phyloP scores from a whole-genome alignment of 306 rosid species.

The Cucurbita argyrosperma region DNA sequence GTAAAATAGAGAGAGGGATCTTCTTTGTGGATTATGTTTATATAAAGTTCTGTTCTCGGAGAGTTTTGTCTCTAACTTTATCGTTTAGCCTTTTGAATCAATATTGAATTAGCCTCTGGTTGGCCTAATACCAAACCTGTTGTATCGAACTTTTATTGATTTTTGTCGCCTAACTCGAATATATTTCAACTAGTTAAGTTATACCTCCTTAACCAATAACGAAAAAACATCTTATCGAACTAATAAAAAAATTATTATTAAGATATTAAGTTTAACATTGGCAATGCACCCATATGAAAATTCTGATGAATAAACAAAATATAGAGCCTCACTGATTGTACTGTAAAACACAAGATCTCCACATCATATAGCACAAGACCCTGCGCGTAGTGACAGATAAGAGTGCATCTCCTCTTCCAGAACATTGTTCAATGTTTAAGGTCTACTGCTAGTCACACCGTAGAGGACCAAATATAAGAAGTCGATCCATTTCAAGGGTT shows the following conservation, averaged over 20 bases:
- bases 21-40: not conserved
- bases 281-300: not conserved
- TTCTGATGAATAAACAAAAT: no score
- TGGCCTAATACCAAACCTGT: no score
- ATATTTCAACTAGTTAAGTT: no score
- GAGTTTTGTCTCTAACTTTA: no score
- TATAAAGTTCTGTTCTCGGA: not conserved
- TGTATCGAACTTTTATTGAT: no score
- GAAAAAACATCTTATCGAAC: no score
- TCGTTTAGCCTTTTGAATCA: no score
- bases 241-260: no score
- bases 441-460: not conserved
- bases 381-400: not conserved
- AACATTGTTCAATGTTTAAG: not conserved
- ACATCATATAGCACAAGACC: not conserved
- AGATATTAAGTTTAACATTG: not conserved
- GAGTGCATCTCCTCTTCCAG: not conserved
- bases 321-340: not conserved
- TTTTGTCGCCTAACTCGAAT: no score
- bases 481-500: not conserved
- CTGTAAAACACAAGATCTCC: no score
- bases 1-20: not conserved
- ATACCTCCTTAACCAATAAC: no score
- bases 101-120: no score
- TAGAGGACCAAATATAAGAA: not conserved